Evolutionary conservation across 116 monocot genomes (phyloP).

Genomic region (Cymodocea nodosa): DNA sequence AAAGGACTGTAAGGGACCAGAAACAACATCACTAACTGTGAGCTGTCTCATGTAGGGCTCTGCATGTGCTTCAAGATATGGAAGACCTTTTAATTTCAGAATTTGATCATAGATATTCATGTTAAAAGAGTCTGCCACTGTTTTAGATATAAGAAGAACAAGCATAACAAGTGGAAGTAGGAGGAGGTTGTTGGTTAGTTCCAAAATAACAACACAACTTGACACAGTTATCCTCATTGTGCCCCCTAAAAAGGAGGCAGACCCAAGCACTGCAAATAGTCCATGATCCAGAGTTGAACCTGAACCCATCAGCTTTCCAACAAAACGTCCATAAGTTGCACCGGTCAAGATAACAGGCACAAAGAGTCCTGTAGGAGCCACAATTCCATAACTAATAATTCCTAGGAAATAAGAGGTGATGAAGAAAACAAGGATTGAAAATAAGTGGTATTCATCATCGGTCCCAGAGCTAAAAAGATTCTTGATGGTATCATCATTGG

Average conservation of each 20-base stretch:
- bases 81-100: constrained; percentile 67
- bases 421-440: constrained; percentile 65
- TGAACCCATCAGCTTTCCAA: constrained; percentile 59
- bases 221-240: constrained; percentile 84
- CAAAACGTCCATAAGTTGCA: constrained; percentile 74
- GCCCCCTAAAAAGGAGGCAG: constrained; percentile 75
- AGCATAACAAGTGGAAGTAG: constrained; percentile 89
- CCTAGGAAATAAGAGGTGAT: constrained; percentile 69
- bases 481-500: constrained; percentile 69
- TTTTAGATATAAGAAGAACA: constrained; percentile 85
- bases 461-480: constrained; percentile 76
- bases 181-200: constrained; percentile 79
- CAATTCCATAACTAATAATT: constrained; percentile 84
- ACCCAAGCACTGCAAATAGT: constrained; percentile 79
- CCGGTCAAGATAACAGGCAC: constrained; percentile 86
- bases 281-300: constrained; percentile 71
- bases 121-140: constrained; percentile 67
- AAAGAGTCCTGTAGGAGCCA: constrained; percentile 71
- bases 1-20: constrained; percentile 56
- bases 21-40: constrained; percentile 63
- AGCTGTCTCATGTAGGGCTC: constrained; percentile 91
- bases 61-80: constrained; percentile 66
- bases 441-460: constrained; percentile 45
- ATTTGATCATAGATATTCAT: constrained; percentile 75
- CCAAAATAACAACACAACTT: constrained; percentile 64